Percentiles rank a stretch among this genome's conserved stretches.
Evolutionary conservation across 225 moss, liverwort and hornwort genomes (phyloP).

Genomic region (Anthoceros angustus): DNA sequence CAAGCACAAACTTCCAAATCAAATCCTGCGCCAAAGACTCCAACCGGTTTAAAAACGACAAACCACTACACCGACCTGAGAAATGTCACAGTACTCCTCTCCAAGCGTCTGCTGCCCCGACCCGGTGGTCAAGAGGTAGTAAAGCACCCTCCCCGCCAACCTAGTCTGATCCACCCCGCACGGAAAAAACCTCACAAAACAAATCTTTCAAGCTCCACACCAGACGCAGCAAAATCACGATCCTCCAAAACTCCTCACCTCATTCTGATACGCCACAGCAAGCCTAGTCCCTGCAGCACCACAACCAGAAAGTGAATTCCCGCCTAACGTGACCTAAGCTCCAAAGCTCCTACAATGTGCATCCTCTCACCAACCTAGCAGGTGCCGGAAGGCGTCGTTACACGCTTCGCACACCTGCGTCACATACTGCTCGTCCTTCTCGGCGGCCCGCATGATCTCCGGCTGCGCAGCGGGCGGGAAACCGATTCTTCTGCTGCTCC

Average conservation of each 20-base stretch:
- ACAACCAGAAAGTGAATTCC: neutral
- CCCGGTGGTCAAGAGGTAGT: constrained; percentile 87
- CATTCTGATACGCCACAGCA: constrained; percentile 90
- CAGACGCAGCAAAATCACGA: no score
- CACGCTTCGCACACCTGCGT: constrained; percentile 77
- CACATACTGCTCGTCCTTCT: constrained; percentile 95
- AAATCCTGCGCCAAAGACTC: neutral
- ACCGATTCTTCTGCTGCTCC: neutral
- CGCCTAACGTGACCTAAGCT: neutral
- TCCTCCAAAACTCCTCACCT: constrained; percentile 43
- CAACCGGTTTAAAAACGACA: neutral
- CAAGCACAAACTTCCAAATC: neutral
- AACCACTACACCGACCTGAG: constrained; percentile 36
- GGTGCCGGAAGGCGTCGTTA: constrained; percentile 83
- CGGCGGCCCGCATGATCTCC: constrained; percentile 95
- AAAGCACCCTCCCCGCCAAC: constrained; percentile 83
- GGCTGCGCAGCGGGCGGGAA: constrained; percentile 84
- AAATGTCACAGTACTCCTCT: constrained; percentile 94
- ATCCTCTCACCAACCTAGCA: constrained; percentile 33
- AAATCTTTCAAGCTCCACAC: neutral
- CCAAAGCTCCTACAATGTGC: neutral
- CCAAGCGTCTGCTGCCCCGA: constrained; percentile 92
- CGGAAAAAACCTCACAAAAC: constrained; percentile 2
- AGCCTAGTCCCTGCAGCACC: constrained; percentile 59
- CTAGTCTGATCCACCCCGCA: constrained; percentile 37